A percentile compares a stretch with the other conserved stretches of the same genome.
phyloP scores from a whole-genome alignment of 139 green algal species.

The Bryopsis sp. region DNA sequence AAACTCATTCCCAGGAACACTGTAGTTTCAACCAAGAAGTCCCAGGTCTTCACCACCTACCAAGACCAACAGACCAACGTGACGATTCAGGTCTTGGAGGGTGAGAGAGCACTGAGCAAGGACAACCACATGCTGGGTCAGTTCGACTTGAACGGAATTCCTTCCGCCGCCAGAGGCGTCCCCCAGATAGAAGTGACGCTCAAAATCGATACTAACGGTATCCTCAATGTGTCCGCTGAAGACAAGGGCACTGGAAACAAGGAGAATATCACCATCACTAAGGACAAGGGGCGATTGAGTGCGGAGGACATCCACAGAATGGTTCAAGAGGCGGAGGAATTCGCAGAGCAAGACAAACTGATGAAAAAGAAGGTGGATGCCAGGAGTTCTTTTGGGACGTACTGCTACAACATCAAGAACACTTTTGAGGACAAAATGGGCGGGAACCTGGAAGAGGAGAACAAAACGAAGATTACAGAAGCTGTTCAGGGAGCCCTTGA shows the following conservation, averaged over 20 bases:
- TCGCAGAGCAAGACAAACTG: conserved; percentile 33
- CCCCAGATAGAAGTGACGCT: conserved; percentile 74
- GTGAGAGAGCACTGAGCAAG: conserved; percentile 87
- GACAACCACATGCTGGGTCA: conserved; percentile 91
- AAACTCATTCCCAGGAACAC: conserved; percentile 89
- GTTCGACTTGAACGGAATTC: conserved; percentile 86
- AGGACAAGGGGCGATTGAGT: conserved; percentile 57
- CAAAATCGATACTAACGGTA: conserved; percentile 85
- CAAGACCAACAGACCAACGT: conserved; percentile 92
- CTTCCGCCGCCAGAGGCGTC: conserved; percentile 65
- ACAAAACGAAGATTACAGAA: conserved; percentile 77
- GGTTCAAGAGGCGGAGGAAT: conserved; percentile 35
- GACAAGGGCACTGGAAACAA: conserved; percentile 77
- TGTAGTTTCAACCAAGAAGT: conserved; percentile 94
- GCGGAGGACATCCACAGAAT: conserved; percentile 52
- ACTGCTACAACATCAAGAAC: conserved; percentile 56
- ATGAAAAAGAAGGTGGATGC: conserved; percentile 39
- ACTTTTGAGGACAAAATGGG: conserved; percentile 43
- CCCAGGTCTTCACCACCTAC: conserved; percentile 97
- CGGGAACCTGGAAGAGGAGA: conserved; percentile 71
- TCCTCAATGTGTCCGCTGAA: conserved; percentile 78
- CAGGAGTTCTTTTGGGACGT: conserved; percentile 50
- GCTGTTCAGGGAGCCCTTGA: conserved; percentile 86
- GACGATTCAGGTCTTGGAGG: conserved; percentile 82
- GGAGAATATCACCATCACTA: conserved; percentile 82